phyloP scores from a whole-genome alignment of 176 grass and related monocot genomes.

The Triticum urartu region DNA sequence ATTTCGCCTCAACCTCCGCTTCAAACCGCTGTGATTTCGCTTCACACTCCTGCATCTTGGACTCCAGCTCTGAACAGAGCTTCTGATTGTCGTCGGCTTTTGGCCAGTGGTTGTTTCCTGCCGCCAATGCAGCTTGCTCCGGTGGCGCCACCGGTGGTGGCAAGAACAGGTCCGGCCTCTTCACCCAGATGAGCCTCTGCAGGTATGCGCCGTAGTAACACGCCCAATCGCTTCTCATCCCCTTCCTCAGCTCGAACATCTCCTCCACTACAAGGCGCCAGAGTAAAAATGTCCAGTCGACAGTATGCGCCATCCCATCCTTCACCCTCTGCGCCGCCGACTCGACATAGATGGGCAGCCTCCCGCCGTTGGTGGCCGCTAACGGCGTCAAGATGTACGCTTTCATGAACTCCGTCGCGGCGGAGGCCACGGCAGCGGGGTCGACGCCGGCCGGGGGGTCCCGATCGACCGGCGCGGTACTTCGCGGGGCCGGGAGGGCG shows the following conservation, averaged over 20 bases:
- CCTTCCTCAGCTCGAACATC: not conserved
- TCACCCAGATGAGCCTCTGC: not conserved
- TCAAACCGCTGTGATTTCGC: not conserved
- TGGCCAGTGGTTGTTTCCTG: no score
- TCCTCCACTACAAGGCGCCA: not conserved
- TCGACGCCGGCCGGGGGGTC: not conserved
- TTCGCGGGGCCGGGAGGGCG: not conserved
- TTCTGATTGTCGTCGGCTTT: not conserved
- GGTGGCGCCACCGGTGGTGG: not conserved
- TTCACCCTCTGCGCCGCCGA: not conserved
- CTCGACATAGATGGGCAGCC: not conserved
- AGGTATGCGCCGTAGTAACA: not conserved
- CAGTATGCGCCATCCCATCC: not conserved
- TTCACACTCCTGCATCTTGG: slow-evolving; percentile 1
- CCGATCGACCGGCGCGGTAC: not conserved
- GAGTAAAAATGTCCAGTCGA: not conserved
- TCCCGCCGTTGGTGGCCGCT: not conserved
- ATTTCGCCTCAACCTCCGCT: not conserved
- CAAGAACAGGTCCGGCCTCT: not conserved
- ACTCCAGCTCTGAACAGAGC: not conserved
- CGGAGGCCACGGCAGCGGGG: not conserved
- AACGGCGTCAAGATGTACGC: not conserved
- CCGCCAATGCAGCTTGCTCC: not conserved
- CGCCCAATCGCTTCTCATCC: not conserved
- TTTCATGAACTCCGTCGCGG: not conserved